phyloP scores from a whole-genome alignment of 176 grass and related monocot species.

The Raddia guianensis region DNA sequence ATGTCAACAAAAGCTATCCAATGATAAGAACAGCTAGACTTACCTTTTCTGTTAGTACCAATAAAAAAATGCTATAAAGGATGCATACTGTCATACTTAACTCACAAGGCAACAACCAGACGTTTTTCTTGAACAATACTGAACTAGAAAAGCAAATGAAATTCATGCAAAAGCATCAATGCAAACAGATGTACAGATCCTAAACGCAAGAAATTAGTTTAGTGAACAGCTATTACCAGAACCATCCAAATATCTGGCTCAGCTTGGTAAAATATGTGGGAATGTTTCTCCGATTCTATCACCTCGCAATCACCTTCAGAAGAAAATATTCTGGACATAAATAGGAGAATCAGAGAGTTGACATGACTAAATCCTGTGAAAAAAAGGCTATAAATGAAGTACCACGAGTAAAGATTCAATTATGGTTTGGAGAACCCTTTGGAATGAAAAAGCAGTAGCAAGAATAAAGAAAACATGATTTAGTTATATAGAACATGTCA shows the following conservation, averaged over 20 bases:
- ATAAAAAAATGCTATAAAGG: neutral
- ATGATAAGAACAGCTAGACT: neutral
- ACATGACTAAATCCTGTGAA: neutral
- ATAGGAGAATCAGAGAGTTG: conserved; percentile 11
- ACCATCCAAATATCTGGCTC: conserved; percentile 98
- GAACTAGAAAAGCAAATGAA: neutral
- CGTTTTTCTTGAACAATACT: neutral
- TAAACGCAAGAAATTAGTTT: neutral
- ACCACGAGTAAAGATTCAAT: neutral
- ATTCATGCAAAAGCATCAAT: neutral
- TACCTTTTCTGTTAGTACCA: neutral
- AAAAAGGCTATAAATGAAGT: conserved; percentile 23
- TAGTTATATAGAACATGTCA: neutral
- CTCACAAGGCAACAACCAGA: neutral
- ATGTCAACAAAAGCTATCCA: neutral
- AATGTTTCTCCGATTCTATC: conserved; percentile 92
- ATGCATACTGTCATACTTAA: neutral
- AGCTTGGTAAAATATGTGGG: conserved; percentile 87
- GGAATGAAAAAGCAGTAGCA: neutral
- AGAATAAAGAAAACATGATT: neutral
- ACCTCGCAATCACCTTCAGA: conserved; percentile 83
- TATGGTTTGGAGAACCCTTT: neutral
- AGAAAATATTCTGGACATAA: conserved; percentile 90
- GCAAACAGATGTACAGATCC: neutral
- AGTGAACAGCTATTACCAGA: conserved; percentile 59